These are phyloP conservation scores for Pisolithus thermaeus DNA, from an alignment of 1,284 basidiomycete genomes.

Conservation along the genomic window DNA sequence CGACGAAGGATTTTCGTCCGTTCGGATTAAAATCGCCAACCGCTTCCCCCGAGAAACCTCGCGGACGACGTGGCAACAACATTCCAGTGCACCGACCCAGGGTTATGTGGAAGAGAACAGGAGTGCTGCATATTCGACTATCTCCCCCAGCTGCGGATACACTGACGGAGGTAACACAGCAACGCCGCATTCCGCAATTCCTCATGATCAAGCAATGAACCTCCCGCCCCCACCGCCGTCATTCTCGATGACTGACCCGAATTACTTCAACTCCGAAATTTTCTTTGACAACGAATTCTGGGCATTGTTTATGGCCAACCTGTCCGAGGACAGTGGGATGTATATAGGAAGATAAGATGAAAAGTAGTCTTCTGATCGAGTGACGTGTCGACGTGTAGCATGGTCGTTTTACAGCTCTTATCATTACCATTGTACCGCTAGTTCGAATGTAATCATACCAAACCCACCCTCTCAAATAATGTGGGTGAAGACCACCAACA, in stretches of 20 bases:
- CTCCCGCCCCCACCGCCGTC: constrained; percentile 17
- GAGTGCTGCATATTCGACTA: background rate
- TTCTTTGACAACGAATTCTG: constrained; percentile 35
- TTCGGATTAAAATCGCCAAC: constrained; percentile 24
- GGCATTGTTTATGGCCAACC: constrained; percentile 31
- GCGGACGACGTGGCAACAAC: background rate
- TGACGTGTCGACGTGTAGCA: too few relatives aligned
- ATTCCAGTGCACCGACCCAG: background rate
- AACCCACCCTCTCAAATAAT: too few relatives aligned
- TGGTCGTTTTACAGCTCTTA: too few relatives aligned
- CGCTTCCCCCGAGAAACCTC: background rate
- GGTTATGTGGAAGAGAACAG: background rate
- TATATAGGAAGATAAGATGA: constrained; percentile 4
- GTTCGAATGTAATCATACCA: too few relatives aligned
- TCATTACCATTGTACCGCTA: too few relatives aligned
- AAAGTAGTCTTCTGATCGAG: background rate
- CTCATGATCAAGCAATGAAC: background rate
- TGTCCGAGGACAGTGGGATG: constrained; percentile 16
- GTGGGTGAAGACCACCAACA: too few relatives aligned
- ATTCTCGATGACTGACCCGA: constrained; percentile 22
- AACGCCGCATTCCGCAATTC: background rate
- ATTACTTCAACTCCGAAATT: constrained; percentile 29
- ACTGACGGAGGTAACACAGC: background rate
- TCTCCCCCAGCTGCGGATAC: background rate
- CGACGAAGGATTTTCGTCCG: constrained; percentile 28